Evolutionary conservation across 108 stramenopile genomes (phyloP).

Genomic region (Cyclotella baltica): DNA sequence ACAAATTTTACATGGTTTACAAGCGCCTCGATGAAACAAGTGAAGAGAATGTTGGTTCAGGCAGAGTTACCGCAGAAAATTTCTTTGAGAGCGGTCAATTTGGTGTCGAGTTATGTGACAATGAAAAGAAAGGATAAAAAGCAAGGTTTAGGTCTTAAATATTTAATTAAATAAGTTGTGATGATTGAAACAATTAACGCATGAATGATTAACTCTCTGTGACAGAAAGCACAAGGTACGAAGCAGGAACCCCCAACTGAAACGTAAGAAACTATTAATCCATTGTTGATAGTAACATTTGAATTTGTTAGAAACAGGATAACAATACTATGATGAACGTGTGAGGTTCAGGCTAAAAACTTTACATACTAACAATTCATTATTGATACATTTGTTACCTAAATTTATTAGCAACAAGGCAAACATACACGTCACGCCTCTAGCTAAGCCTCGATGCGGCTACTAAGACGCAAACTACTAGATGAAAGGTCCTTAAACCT

Average conservation of each 20-base stretch:
- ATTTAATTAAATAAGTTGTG: too few relatives aligned
- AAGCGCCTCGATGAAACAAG: conserved; percentile 66
- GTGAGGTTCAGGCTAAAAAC: too few relatives aligned
- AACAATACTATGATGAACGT: too few relatives aligned
- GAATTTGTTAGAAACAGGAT: neutral
- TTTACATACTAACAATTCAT: conserved; percentile 3
- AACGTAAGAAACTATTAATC: too few relatives aligned
- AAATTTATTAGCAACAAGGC: neutral
- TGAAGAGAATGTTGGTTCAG: neutral
- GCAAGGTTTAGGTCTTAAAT: too few relatives aligned
- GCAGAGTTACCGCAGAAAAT: conserved; percentile 18
- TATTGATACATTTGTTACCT: conserved; percentile 5
- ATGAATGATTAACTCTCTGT: too few relatives aligned
- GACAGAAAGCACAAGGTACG: too few relatives aligned
- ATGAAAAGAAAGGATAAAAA: neutral
- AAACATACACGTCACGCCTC: neutral
- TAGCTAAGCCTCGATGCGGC: neutral
- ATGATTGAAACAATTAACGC: too few relatives aligned
- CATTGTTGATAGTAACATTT: too few relatives aligned
- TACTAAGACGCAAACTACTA: neutral
- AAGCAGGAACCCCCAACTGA: too few relatives aligned
- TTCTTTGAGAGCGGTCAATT: conserved; percentile 50
- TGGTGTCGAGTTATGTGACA: conserved; percentile 37
- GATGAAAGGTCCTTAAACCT: neutral
- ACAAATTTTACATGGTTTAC: conserved; percentile 86